phyloP scores from a whole-genome alignment of 495 filamentous ascomycete species.

The Xylaria intraflava region DNA sequence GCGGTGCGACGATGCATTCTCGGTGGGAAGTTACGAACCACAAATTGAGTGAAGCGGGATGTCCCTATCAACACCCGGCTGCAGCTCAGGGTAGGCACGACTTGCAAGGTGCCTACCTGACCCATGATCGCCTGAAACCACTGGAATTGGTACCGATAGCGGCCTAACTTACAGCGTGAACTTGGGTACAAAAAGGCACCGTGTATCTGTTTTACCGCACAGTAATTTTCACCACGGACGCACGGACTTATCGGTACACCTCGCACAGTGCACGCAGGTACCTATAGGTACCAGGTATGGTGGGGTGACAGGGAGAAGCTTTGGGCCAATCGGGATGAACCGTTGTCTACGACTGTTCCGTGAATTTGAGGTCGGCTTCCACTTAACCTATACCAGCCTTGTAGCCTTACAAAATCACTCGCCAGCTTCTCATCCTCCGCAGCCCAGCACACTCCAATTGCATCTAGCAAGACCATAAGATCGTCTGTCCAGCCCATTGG shows the following conservation, averaged over 20 bases:
- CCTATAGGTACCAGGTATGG: too few relatives aligned
- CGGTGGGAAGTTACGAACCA: background rate
- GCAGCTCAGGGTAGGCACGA: background rate
- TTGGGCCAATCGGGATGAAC: conserved; percentile 32
- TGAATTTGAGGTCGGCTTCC: conserved; percentile 9
- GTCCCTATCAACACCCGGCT: background rate
- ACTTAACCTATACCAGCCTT: too few relatives aligned
- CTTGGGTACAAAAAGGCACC: too few relatives aligned
- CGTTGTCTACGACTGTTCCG: too few relatives aligned
- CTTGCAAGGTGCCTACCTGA: background rate
- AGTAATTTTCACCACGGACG: too few relatives aligned
- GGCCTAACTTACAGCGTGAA: too few relatives aligned
- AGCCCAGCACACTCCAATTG: conserved; percentile 3
- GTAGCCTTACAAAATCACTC: conserved; percentile 11
- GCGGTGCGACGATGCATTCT: too few relatives aligned
- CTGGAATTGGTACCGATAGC: too few relatives aligned
- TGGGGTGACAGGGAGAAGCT: conserved; percentile 23
- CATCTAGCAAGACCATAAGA: background rate
- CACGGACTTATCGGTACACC: too few relatives aligned
- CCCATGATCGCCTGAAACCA: too few relatives aligned
- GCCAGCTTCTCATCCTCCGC: background rate
- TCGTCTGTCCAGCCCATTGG: background rate
- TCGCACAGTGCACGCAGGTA: too few relatives aligned
- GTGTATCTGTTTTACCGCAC: too few relatives aligned
- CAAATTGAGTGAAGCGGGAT: background rate